These are phyloP conservation scores for Candida mattraensis DNA, from an alignment of 805 yeast genomes.

Conservation along the genomic window DNA sequence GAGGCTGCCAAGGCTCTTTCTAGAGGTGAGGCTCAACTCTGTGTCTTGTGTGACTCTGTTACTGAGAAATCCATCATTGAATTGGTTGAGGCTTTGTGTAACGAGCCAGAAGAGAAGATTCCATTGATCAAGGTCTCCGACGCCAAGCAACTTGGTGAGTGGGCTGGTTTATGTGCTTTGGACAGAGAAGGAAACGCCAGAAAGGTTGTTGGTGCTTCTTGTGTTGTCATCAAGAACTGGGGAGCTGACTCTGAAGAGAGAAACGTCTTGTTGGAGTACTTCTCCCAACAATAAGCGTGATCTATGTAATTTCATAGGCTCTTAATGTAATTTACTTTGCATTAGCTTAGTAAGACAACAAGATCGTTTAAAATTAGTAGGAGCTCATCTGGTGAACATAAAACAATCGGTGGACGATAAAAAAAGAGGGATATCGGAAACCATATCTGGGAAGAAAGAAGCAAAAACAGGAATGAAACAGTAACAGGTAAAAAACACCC, in stretches of 20 bases:
- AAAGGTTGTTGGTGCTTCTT: conserved; percentile 99
- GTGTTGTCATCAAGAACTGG: conserved; percentile 99
- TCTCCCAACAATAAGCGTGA: conserved; percentile 73
- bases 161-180: conserved; percentile 99
- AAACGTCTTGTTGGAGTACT: conserved; percentile 92
- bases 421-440: background rate
- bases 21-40: conserved; percentile 95
- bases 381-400: conserved; percentile 6
- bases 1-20: conserved; percentile 99
- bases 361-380: too few relatives aligned
- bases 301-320: too few relatives aligned
- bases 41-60: conserved; percentile 97
- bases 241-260: conserved; percentile 99
- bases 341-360: too few relatives aligned
- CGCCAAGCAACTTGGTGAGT: conserved; percentile 99
- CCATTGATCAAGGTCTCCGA: conserved; percentile 99
- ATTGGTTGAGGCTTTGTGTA: conserved; percentile 98
- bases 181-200: conserved; percentile 99
- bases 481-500: conserved; percentile 1
- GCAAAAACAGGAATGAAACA: background rate
- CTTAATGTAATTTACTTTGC: conserved; percentile 6
- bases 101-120: conserved; percentile 93
- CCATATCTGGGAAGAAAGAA: background rate
- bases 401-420: too few relatives aligned
- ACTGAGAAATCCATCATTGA: conserved; percentile 96